phyloP scores from a whole-genome alignment of 768 basidiomycete species.

The Polyporus arcularius region DNA sequence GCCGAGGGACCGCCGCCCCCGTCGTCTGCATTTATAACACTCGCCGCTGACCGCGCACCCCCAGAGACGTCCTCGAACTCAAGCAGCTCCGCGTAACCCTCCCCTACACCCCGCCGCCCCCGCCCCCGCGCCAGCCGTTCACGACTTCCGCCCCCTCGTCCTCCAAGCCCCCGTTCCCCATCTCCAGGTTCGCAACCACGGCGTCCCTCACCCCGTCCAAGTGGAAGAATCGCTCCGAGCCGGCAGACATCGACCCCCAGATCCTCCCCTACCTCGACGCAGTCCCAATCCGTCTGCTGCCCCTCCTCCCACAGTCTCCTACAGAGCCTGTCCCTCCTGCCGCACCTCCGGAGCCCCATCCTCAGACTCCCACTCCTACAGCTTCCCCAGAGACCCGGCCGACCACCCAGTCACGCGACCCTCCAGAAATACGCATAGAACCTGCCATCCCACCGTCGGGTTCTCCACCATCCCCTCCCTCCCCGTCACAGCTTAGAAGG shows the following conservation, averaged over 20 bases:
- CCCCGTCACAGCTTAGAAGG: slow-evolving; percentile 3
- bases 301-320: slow-evolving; percentile 39
- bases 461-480: slow-evolving; percentile 1
- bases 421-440: slow-evolving; percentile 14
- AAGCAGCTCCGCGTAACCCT: slow-evolving; percentile 69
- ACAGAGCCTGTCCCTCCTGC: background rate
- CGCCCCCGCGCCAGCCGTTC: slow-evolving; percentile 27
- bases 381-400: slow-evolving; percentile 15
- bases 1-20: background rate
- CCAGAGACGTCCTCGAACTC: slow-evolving; percentile 50
- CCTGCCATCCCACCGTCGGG: background rate
- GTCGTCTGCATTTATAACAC: background rate
- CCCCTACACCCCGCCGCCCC: slow-evolving; percentile 41
- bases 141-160: slow-evolving; percentile 41
- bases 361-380: slow-evolving; percentile 12
- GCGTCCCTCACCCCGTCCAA: slow-evolving; percentile 43
- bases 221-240: slow-evolving; percentile 33
- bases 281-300: slow-evolving; percentile 67
- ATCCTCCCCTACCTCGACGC: slow-evolving; percentile 35
- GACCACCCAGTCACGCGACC: slow-evolving; percentile 7
- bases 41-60: background rate
- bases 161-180: slow-evolving; percentile 42
- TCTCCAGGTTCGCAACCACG: slow-evolving; percentile 38
- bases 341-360: slow-evolving; percentile 9
- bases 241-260: slow-evolving; percentile 23